phyloP scores from a whole-genome alignment of 2,329 filamentous ascomycete species.

The Diaporthe sp. region DNA sequence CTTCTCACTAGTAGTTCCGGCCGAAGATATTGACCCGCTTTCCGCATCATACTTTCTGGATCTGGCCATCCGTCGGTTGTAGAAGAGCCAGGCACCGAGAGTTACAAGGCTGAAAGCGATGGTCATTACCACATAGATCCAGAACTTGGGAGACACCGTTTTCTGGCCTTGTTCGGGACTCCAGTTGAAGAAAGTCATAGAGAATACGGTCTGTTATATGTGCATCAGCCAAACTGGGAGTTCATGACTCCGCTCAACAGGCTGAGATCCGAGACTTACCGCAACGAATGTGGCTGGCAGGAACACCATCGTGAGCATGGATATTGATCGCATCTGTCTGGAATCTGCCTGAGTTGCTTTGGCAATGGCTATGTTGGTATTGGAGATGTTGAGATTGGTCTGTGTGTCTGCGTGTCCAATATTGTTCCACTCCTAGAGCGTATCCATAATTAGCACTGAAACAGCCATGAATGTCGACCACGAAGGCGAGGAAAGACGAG shows the following conservation, averaged over 20 bases:
- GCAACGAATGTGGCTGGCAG: constrained; percentile 58
- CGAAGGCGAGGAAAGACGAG: no score
- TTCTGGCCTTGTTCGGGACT: not conserved
- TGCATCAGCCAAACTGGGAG: no score
- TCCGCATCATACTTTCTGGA: no score
- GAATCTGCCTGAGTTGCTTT: constrained; percentile 34
- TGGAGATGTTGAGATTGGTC: constrained; percentile 32
- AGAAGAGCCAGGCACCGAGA: not conserved
- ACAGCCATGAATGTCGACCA: no score
- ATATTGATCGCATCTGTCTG: constrained; percentile 54
- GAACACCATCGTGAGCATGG: constrained; percentile 56
- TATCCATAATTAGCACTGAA: no score
- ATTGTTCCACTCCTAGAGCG: constrained; percentile 44
- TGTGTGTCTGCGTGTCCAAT: constrained; percentile 41
- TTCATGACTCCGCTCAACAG: no score
- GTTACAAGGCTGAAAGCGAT: not conserved
- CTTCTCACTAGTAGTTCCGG: not conserved
- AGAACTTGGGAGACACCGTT: not conserved
- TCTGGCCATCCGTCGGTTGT: not conserved
- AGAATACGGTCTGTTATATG: constrained; percentile 17
- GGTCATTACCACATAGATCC: not conserved
- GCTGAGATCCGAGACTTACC: constrained; percentile 13
- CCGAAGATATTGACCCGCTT: not conserved
- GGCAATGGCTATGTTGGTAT: constrained; percentile 36
- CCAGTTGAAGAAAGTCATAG: constrained; percentile 41